Percentiles rank a stretch among this genome's conserved stretches.
Evolutionary conservation across 495 filamentous ascomycete genomes (phyloP).

Genomic region (Penicillium alfredii): DNA sequence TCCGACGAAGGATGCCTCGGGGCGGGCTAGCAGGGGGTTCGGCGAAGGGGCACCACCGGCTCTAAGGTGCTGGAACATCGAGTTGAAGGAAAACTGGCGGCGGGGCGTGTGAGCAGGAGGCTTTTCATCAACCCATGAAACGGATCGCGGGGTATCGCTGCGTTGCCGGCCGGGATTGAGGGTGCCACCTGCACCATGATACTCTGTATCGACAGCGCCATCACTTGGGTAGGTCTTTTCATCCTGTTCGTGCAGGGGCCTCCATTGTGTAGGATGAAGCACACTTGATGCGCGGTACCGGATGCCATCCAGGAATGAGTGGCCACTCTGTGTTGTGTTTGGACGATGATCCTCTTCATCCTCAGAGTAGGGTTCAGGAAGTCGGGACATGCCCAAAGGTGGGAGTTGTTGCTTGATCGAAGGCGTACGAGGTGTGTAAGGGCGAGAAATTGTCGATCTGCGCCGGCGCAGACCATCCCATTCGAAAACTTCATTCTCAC

Average conservation of each 20-base stretch:
- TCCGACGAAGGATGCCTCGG: constrained; percentile 40
- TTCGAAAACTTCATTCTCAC: constrained; percentile 72
- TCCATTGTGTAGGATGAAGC: constrained; percentile 29
- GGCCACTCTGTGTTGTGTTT: constrained; percentile 26
- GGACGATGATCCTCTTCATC: constrained; percentile 34
- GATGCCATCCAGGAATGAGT: constrained; percentile 53
- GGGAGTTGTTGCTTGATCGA: constrained; percentile 57
- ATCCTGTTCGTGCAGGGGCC: constrained; percentile 28
- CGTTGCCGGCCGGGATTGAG: constrained; percentile 23
- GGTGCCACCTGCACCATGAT: constrained; percentile 23
- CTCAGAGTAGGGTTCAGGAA: constrained; percentile 64
- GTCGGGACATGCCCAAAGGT: constrained; percentile 81
- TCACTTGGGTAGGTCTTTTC: constrained; percentile 31
- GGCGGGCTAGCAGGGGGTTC: constrained; percentile 22
- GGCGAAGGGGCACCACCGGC: constrained; percentile 26
- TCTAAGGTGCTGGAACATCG: constrained; percentile 57
- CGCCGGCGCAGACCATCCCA: constrained; percentile 91
- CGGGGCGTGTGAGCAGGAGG: constrained; percentile 29
- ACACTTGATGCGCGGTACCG: constrained; percentile 43
- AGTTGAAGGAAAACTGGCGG: constrained; percentile 91
- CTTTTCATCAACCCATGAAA: constrained; percentile 26
- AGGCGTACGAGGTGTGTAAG: constrained; percentile 25
- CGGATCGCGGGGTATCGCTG: constrained; percentile 31
- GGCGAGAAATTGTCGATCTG: constrained; percentile 37
- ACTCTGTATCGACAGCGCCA: constrained; percentile 41